Evolutionary conservation across 805 yeast species (phyloP).

Genomic region (Millerago galiae): DNA sequence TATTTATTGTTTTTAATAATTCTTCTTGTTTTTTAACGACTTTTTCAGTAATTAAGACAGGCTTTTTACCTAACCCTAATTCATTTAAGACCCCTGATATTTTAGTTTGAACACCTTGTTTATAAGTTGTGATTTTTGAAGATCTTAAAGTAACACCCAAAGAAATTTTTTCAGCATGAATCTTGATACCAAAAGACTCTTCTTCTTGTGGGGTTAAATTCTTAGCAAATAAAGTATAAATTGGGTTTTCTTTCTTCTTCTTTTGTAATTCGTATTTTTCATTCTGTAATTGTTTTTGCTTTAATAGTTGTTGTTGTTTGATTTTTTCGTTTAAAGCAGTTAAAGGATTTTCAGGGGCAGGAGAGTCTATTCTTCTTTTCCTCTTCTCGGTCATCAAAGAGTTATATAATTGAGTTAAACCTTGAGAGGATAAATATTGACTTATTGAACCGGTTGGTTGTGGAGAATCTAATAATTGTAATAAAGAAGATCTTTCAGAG

Average conservation of each 20-base stretch:
- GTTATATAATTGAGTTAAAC: conserved; percentile 79
- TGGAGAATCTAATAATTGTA: conserved; percentile 82
- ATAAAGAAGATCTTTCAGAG: conserved; percentile 69
- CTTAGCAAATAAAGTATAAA: conserved; percentile 28
- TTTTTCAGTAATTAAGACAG: conserved; percentile 79
- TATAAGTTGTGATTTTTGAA: conserved; percentile 66
- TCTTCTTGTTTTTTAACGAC: conserved; percentile 75
- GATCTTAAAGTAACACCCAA: conserved; percentile 79
- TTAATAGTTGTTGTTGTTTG: conserved; percentile 23
- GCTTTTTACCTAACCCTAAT: conserved; percentile 71
- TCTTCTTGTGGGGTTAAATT: conserved; percentile 70
- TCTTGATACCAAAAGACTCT: conserved; percentile 74
- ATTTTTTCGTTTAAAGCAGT: conserved; percentile 33
- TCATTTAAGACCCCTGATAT: conserved; percentile 63
- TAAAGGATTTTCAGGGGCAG: conserved; percentile 38
- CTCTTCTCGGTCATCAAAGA: conserved; percentile 66
- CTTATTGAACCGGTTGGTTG: conserved; percentile 66
- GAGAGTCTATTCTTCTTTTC: conserved; percentile 39
- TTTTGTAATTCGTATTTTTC: conserved; percentile 20
- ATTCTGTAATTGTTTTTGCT: conserved; percentile 20
- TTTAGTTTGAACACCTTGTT: conserved; percentile 67
- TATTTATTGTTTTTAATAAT: conserved; percentile 59
- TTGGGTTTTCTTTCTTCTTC: conserved; percentile 25
- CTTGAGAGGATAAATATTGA: conserved; percentile 79
- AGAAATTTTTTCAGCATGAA: conserved; percentile 64